A percentile compares a stretch with the other conserved stretches of the same genome.
These are phyloP conservation scores for Alternaria rosae DNA, from an alignment of 2,329 filamentous ascomycete genomes.

Conservation along the genomic window DNA sequence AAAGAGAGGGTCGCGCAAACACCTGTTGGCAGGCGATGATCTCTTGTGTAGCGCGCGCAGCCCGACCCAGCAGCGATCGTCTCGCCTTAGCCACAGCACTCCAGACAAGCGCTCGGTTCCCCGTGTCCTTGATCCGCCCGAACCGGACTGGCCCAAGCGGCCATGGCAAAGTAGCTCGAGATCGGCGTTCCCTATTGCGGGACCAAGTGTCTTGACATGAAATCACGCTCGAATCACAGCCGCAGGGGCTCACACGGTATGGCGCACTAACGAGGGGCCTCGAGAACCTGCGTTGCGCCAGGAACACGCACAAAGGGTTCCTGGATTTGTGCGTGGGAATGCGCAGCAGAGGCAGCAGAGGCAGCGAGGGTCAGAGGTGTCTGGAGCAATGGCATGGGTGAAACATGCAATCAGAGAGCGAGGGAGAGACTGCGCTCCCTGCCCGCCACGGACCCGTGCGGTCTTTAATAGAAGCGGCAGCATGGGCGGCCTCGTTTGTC, in stretches of 20 bases:
- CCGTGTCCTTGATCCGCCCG: constrained; percentile 32
- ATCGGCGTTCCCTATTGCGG: constrained; percentile 34
- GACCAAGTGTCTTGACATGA: constrained; percentile 15
- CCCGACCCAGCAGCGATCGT: constrained; percentile 32
- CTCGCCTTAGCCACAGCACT: constrained; percentile 28
- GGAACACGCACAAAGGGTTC: constrained; percentile 33
- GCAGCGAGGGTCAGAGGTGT: constrained; percentile 10
- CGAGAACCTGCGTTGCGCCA: constrained; percentile 26
- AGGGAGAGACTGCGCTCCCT: constrained; percentile 16
- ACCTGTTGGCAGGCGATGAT: constrained; percentile 33
- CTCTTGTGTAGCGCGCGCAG: constrained; percentile 21
- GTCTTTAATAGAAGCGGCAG: constrained; percentile 16
- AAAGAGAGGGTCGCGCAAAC: constrained; percentile 22
- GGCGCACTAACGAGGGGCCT: constrained; percentile 24
- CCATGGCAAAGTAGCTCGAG: constrained; percentile 19
- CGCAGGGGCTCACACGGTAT: constrained; percentile 19
- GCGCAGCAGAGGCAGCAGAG: not conserved
- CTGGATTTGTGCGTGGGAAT: constrained; percentile 14
- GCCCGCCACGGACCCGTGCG: constrained; percentile 11
- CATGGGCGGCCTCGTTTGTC: constrained; percentile 13
- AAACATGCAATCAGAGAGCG: constrained; percentile 22
- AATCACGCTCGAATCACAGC: constrained; percentile 32
- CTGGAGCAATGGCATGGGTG: constrained; percentile 8
- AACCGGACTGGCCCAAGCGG: constrained; percentile 26
- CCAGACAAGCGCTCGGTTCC: constrained; percentile 35